phyloP scores from a whole-genome alignment of 176 grass and related monocot species.

The Saccharum officinarum region DNA sequence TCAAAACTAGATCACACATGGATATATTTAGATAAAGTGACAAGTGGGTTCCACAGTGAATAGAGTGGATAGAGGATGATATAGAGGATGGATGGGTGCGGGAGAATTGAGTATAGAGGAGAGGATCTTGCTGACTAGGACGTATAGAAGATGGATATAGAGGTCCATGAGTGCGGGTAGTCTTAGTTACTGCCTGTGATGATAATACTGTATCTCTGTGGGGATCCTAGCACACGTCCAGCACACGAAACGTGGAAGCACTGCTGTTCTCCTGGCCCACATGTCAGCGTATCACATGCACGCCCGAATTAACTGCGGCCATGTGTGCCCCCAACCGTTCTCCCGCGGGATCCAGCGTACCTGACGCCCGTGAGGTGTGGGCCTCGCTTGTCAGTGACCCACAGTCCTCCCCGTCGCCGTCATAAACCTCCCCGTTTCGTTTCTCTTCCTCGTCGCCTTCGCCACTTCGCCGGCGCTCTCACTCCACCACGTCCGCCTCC shows the following conservation, averaged over 20 bases:
- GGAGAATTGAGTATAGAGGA: too few relatives aligned
- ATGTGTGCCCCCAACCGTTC: neutral
- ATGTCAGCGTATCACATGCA: neutral
- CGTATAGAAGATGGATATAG: too few relatives aligned
- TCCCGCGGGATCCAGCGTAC: neutral
- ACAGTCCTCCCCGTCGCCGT: neutral
- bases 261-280: neutral
- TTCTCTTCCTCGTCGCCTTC: neutral
- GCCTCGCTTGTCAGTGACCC: neutral
- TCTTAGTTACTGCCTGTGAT: too few relatives aligned
- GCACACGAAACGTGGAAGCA: neutral
- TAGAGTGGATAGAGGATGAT: too few relatives aligned
- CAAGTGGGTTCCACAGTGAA: too few relatives aligned
- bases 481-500: neutral
- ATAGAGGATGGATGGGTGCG: too few relatives aligned
- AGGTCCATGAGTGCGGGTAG: too few relatives aligned
- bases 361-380: neutral
- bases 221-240: too few relatives aligned
- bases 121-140: too few relatives aligned
- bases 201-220: too few relatives aligned
- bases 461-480: neutral
- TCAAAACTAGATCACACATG: too few relatives aligned
- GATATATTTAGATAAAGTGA: too few relatives aligned
- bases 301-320: conserved; percentile 20
- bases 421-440: neutral